Conservation (phyloP, 345 rosid species). For the Rhizophora apiculata region DNA sequence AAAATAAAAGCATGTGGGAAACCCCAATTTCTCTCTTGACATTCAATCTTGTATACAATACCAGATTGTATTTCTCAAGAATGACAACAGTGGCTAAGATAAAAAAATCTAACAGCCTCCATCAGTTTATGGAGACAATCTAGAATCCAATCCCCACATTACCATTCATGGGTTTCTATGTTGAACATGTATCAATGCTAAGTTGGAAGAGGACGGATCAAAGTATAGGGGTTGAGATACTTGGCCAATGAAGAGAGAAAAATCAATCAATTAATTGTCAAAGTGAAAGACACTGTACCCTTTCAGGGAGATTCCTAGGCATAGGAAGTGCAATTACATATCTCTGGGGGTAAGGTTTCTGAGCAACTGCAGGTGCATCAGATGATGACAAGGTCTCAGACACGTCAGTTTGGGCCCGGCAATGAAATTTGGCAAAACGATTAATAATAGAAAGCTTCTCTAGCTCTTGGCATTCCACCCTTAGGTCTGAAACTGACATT, state of each 20-base stretch:
- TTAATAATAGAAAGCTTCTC: slow-evolving; percentile 76
- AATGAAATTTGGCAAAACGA: slow-evolving; percentile 91
- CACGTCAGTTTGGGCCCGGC: slow-evolving; percentile 48
- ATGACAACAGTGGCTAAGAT: slow-evolving; percentile 43
- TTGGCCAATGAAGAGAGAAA: slow-evolving; percentile 25
- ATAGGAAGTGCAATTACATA: slow-evolving; percentile 73
- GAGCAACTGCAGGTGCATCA: slow-evolving; percentile 31
- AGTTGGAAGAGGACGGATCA: slow-evolving; percentile 22
- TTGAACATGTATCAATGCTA: slow-evolving; percentile 23
- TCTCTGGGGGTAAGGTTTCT: slow-evolving; percentile 56
- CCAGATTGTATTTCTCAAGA: slow-evolving; percentile 35
- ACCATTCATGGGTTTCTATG: slow-evolving; percentile 29
- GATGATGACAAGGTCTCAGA: slow-evolving; percentile 44
- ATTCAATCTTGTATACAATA: slow-evolving; percentile 33
- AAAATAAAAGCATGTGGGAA: slow-evolving; percentile 22
- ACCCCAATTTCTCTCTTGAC: slow-evolving; percentile 31
- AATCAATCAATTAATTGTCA: slow-evolving; percentile 43
- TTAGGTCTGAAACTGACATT: slow-evolving; percentile 55
- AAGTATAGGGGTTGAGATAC: slow-evolving; percentile 19
- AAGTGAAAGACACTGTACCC: slow-evolving; percentile 86
- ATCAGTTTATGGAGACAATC: slow-evolving; percentile 27
- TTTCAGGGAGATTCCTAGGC: slow-evolving; percentile 81
- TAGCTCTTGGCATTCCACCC: slow-evolving; percentile 71
- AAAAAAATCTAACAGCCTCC: slow-evolving; percentile 38
- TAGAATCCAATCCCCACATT: slow-evolving; percentile 24